Base-by-base conservation (phyloP, 2,329 filamentous ascomycete species). In the Pseudophaeomoniella oleicola region DNA sequence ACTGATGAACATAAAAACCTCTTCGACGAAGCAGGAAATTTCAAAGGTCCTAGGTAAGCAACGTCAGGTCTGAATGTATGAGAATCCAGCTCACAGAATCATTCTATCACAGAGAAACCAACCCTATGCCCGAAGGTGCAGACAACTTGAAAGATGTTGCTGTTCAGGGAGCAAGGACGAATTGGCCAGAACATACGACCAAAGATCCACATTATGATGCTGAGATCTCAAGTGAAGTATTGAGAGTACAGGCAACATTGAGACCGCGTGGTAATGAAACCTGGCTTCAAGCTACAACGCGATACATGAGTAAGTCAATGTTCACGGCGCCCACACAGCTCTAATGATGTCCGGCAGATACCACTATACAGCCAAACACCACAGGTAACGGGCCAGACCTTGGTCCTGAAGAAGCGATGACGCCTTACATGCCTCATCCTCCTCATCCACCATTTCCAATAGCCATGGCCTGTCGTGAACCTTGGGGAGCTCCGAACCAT, bases 401-500 rank as follows among this genome's bases (percentile, higher is more conserved):
- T 27, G 66, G 62, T 19, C 49, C 61, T 0, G 59, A 61, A 0
- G 62, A 75, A 2, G 64, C 67, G 35, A 79, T 84, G 71, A 76
- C 67, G 1, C 81, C 81, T 0, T 82, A 81, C 38, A 66, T 81
- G 4, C 57, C 71, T 0, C 62, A 73, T 15, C 59, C 62, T 0
- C 51, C 56, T 0, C 68, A 73, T 40, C 58, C 65, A 2, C 64
- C 71, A 0, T 71, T 83, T 12, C 78, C 81, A 0, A 82, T 86
- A 44, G 81, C 79, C 1, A 60, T 86, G 34, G 78, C 84, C 1
- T 79, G 75, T 44, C 70, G 81, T 2, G 66, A 71, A 14, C 78
- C 81, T 0, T 80, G 75, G 50, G 79, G 79, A 1, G 61, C 67
- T 0, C 67, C 74, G 1, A 79, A 72, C 45, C 72, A 78, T 38